Evolutionary conservation across 192 early-diverging fungal genomes (phyloP), one percentile per base, ranked within the genome.

Genomic region (Pilaira anomala): DNA sequence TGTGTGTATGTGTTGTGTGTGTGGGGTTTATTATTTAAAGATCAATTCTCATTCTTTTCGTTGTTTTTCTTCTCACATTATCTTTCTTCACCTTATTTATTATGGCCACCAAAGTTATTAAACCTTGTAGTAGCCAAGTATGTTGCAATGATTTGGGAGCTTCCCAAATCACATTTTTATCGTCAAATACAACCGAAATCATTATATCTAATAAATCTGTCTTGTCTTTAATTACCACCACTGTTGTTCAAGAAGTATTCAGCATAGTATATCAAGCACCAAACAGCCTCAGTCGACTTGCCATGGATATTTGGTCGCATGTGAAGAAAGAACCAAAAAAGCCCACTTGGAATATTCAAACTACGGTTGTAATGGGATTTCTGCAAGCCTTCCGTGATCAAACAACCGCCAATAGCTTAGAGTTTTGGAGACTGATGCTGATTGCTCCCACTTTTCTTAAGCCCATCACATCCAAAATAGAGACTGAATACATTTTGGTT

Each of bases 331-430:
- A 55, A n/a, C 69, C 69, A 2, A 65, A 61, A 49, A 65, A 44
- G 41, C 69, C 69, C 12, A 56, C 59, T 3, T 72, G 69, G 69
- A 54, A 72, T 26, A 54, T 72, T 0, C 50, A 60, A 18, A 66
- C 69, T 12, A 72, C 69, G 0, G 33, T 72, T 0, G 21, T 72
- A 0, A 48, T 52, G 21, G 58, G 51, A 1, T 56, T 66, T 19
- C 16, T 66, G 14, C 69, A 72, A 41, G 64, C 63, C 1, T 56
- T 72, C 25, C 19, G 51, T 0, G 64, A 65, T 6, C 63, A 66
- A 19, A 46, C 48, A 0, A 13, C 56, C 6, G 21, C 54, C 3
- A 60, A 54, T 33, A 66, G 60, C 16, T 36, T 72, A 2, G 63
- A 60, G 2, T 66, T 66, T 40, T 65, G 64, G 51, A 59, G 69